phyloP scores from a whole-genome alignment of 768 basidiomycete genomes.

The Leccinum arenicola region DNA sequence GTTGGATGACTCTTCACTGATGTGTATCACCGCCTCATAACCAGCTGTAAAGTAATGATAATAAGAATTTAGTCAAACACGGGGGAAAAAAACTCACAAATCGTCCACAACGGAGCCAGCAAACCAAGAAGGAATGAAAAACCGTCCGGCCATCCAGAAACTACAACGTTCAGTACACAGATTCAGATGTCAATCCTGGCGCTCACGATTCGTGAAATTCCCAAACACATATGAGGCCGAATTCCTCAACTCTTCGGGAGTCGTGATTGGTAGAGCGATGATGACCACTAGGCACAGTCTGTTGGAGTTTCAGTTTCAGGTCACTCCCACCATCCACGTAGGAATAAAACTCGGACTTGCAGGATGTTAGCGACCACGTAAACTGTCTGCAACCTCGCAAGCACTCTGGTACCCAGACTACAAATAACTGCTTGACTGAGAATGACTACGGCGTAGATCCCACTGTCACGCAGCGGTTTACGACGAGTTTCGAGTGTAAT shows the following conservation, averaged over 20 bases:
- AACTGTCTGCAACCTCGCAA: conserved; percentile 63
- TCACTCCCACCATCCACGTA: neutral
- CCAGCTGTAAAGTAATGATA: conserved; percentile 22
- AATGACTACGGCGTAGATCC: conserved; percentile 58
- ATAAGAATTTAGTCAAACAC: neutral
- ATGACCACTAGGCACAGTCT: conserved; percentile 30
- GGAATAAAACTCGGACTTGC: conserved; percentile 14
- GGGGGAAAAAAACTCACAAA: conserved; percentile 29
- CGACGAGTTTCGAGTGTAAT: conserved; percentile 31
- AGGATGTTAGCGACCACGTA: conserved; percentile 41
- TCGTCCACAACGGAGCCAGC: conserved; percentile 45
- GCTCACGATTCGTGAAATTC: conserved; percentile 54
- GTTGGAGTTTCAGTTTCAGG: neutral
- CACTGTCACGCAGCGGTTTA: conserved; percentile 44
- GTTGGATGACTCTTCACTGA: conserved; percentile 53
- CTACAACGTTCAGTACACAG: conserved; percentile 11
- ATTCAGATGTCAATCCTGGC: neutral
- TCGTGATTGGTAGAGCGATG: conserved; percentile 61
- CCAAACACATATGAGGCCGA: conserved; percentile 57
- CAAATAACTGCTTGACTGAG: conserved; percentile 60
- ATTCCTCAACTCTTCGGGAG: conserved; percentile 59
- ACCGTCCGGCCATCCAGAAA: conserved; percentile 42
- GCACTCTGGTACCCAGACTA: conserved; percentile 57
- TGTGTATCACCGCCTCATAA: conserved; percentile 50
- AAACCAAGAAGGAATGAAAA: conserved; percentile 48